Base-by-base conservation (phyloP, 2,329 filamentous ascomycete species). In the Ascochyta pisi region DNA sequence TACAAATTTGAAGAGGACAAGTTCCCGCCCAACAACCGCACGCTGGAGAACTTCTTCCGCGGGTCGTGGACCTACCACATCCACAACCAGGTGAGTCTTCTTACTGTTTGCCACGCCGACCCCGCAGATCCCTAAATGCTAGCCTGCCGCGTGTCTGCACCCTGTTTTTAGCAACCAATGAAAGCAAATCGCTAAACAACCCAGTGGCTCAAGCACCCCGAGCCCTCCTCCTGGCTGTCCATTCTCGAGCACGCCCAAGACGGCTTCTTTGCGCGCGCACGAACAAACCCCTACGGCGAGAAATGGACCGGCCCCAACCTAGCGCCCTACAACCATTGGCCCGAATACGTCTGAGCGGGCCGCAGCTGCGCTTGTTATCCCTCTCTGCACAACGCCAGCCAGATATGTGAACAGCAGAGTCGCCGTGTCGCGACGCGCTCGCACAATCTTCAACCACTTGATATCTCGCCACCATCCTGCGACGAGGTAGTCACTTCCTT, bases 41-140 rank as follows among this genome's bases (percentile, higher is more conserved):
- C 81, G 0, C 53, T 84, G 43, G 79, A 83, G 64, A 81, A 84
- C 62, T 85, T 84, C 70, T 84, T 84, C 73, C 75, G 79, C 6
- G 83, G 83, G 1, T 79, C 81, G 22, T 85, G 81, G 81, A 84
- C 81, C 26, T 85, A 84, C 65, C 83, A 85, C 65, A 80, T 84
- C 56, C 82, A 85, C 64, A 84, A 84, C 60, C 82, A 83, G 74
- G 81, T 83, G 70, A 70, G 78, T 26, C 29, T 31, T n/a, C 22
- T n/a, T 19, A 9, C 22, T 6, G 37, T 41, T 33, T 34, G 35
- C 29, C 24, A 40, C 26, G 10, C 26, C 47, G 47, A 53, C 41
- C 46, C 42, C 42, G 42, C 42, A 19, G 19, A 34, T 13, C 15
- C 34, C 34, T 23, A 19, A 23, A 15, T 37, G 23, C 5, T 35